A percentile compares a stretch with the other conserved stretches of the same genome.
Conservation (phyloP, 163 green algal genomes). For the Prototheca stagnorum region DNA sequence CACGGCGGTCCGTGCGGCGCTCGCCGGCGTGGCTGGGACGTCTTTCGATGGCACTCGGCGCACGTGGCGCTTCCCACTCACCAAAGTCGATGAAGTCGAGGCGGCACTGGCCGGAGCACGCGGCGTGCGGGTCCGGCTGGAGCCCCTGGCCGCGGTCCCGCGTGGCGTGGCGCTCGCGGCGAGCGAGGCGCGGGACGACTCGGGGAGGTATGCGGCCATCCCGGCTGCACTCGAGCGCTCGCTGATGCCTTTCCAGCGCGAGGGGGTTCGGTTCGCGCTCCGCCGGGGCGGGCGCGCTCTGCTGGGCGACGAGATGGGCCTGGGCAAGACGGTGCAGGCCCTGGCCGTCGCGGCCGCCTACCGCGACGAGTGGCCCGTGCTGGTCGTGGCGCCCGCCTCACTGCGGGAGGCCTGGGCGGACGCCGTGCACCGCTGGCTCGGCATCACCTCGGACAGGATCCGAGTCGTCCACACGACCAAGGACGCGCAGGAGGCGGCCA, state of each 20-base stretch:
- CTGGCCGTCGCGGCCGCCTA: constrained; percentile 67
- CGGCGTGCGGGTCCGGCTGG: neutral
- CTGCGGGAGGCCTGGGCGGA: constrained; percentile 83
- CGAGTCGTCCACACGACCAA: constrained; percentile 37
- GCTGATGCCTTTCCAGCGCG: constrained; percentile 59
- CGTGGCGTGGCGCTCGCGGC: constrained; percentile 1
- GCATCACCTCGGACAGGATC: constrained; percentile 40
- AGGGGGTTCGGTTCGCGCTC: constrained; percentile 68
- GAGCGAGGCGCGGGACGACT: constrained; percentile 4
- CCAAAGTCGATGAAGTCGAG: constrained; percentile 2
- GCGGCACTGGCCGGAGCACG: constrained; percentile 1
- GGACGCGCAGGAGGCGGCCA: too few species aligned
- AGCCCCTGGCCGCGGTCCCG: neutral
- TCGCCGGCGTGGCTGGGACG: constrained; percentile 1
- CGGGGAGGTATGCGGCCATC: constrained; percentile 19
- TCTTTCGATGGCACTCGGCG: constrained; percentile 2
- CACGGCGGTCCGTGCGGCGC: constrained; percentile 2
- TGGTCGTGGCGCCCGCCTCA: constrained; percentile 74
- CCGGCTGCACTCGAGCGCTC: constrained; percentile 28
- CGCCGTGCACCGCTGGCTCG: constrained; percentile 83
- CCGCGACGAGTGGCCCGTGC: constrained; percentile 72
- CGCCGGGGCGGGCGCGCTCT: constrained; percentile 47
- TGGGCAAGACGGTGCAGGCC: constrained; percentile 89
- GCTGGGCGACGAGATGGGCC: constrained; percentile 84
- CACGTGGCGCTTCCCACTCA: constrained; percentile 9